phyloP scores from a whole-genome alignment of 2,329 filamentous ascomycete species.

The Stagonosporopsis vannaccii region DNA sequence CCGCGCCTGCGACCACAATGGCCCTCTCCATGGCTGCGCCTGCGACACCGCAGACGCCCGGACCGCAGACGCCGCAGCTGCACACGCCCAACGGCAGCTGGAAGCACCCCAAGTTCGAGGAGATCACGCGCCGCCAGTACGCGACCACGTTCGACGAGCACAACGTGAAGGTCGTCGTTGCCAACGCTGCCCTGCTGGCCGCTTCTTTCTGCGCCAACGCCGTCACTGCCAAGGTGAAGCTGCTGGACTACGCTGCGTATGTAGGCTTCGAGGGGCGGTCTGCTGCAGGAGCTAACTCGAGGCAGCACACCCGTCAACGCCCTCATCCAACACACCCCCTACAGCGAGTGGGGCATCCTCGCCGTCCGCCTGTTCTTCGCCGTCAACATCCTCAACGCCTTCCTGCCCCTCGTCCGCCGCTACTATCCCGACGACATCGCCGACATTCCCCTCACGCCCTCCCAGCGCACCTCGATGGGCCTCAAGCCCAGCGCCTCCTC shows the following conservation, averaged over 20 bases:
- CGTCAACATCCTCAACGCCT: constrained; percentile 72
- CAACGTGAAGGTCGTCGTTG: constrained; percentile 73
- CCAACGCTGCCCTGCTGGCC: constrained; percentile 68
- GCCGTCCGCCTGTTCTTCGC: constrained; percentile 62
- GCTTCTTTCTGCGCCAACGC: constrained; percentile 52
- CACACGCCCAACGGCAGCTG: constrained; percentile 73
- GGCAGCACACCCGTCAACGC: constrained; percentile 49
- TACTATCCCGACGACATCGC: constrained; percentile 71
- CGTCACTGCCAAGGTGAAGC: constrained; percentile 29
- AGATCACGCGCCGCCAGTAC: constrained; percentile 83
- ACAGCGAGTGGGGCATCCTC: constrained; percentile 51
- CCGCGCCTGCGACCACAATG: neutral
- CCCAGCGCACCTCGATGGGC: constrained; percentile 84
- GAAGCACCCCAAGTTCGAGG: constrained; percentile 86
- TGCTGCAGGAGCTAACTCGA: neutral
- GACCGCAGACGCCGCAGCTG: constrained; percentile 36
- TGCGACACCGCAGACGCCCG: constrained; percentile 31
- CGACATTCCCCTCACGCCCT: constrained; percentile 91
- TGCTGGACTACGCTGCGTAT: constrained; percentile 34
- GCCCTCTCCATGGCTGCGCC: constrained; percentile 26
- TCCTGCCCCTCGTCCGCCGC: constrained; percentile 74
- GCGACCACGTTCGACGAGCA: constrained; percentile 79
- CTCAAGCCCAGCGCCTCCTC: constrained; percentile 71
- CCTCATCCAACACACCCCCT: constrained; percentile 46
- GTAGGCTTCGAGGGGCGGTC: neutral